These are phyloP conservation scores for Phytomonas sp. DNA, from an alignment of 208 protist species.

Conservation along the genomic window DNA sequence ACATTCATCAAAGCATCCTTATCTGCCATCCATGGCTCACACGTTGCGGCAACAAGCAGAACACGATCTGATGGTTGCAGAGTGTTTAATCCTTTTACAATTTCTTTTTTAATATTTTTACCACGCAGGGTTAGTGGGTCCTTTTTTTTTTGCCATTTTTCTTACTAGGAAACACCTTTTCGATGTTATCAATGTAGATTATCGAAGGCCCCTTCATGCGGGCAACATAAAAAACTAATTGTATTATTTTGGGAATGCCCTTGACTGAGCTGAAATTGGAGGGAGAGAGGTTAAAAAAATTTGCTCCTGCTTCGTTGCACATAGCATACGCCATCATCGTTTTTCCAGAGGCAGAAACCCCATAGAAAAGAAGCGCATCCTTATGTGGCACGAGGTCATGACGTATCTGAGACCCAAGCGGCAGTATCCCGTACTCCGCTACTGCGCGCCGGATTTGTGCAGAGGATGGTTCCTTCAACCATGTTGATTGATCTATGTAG, in stretches of 20 bases:
- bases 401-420: constrained; percentile 84
- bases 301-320: constrained; percentile 78
- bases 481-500: constrained; percentile 32
- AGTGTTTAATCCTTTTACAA: constrained; percentile 66
- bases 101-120: constrained; percentile 89
- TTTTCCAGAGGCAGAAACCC: constrained; percentile 84
- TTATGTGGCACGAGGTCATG: constrained; percentile 74
- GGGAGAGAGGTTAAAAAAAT: constrained; percentile 91
- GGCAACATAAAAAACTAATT: constrained; percentile 88
- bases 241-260: constrained; percentile 71
- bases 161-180: constrained; percentile 79
- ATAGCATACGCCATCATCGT: constrained; percentile 82
- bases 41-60: constrained; percentile 72
- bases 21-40: constrained; percentile 72
- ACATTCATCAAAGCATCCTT: constrained; percentile 34
- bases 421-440: constrained; percentile 80
- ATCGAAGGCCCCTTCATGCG: constrained; percentile 83
- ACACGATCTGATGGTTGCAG: constrained; percentile 86
- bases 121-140: constrained; percentile 54
- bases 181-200: constrained; percentile 90
- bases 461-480: constrained; percentile 69
- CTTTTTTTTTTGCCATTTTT: constrained; percentile 47
- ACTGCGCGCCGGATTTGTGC: constrained; percentile 67
- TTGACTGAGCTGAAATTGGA: constrained; percentile 61
- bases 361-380: constrained; percentile 80